Conservation (phyloP, 1,284 basidiomycete species). For the Phaffia rhodozyma region DNA sequence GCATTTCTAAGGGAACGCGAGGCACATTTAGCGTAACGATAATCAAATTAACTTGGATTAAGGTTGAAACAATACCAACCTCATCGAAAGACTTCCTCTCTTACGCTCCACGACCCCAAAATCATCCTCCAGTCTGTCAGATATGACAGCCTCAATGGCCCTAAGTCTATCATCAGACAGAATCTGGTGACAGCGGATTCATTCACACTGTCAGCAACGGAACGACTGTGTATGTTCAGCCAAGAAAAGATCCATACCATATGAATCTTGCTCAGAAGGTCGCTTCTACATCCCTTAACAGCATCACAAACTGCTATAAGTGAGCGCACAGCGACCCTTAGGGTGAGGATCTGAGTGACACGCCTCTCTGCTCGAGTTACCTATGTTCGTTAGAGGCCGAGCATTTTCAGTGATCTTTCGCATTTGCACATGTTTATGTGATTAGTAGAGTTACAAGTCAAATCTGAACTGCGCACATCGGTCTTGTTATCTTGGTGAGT, state of each 20-base stretch:
- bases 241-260: neutral
- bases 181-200: conserved; percentile 41
- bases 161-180: conserved; percentile 55
- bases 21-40: neutral
- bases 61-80: conserved; percentile 34
- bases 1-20: conserved; percentile 40
- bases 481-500: conserved; percentile 38
- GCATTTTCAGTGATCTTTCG: too few relatives aligned
- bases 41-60: neutral
- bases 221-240: neutral
- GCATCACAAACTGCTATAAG: conserved; percentile 51
- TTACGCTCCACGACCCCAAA: conserved; percentile 35
- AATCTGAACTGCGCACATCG: neutral
- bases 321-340: conserved; percentile 56
- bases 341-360: conserved; percentile 59
- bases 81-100: conserved; percentile 33
- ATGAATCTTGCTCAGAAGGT: conserved; percentile 50
- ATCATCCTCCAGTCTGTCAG: conserved; percentile 59
- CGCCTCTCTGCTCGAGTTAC: conserved; percentile 55
- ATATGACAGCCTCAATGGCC: conserved; percentile 48
- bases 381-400: conserved; percentile 8
- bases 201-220: neutral
- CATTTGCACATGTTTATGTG: too few relatives aligned
- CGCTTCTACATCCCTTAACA: conserved; percentile 46
- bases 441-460: too few relatives aligned